Conservation (phyloP, 2,329 filamentous ascomycete species). For the Penicillium sumatraense region DNA sequence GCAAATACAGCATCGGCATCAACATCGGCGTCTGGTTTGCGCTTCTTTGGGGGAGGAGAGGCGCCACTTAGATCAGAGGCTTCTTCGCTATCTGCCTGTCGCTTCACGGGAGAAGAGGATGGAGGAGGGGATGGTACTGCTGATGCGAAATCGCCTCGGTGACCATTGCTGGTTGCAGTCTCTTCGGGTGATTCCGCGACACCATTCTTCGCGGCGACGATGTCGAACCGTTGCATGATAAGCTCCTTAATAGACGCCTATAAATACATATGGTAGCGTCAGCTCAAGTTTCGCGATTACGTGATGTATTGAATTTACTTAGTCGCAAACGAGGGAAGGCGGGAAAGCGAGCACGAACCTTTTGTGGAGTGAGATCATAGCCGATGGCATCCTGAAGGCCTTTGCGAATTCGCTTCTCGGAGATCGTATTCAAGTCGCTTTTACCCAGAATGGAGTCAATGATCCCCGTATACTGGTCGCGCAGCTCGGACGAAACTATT, state of each 20-base stretch:
- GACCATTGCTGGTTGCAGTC: conserved; percentile 40
- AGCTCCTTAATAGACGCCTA: conserved; percentile 72
- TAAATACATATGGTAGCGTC: background rate
- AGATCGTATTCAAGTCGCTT: conserved; percentile 67
- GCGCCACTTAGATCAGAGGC: conserved; percentile 43
- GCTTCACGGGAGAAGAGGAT: conserved; percentile 46
- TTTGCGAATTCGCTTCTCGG: conserved; percentile 68
- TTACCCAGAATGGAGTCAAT: conserved; percentile 66
- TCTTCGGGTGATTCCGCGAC: conserved; percentile 39
- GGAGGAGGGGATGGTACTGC: conserved; percentile 37
- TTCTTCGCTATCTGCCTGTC: conserved; percentile 47
- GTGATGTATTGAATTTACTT: background rate
- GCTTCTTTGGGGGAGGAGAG: conserved; percentile 62
- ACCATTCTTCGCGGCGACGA: conserved; percentile 57
- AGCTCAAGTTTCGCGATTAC: background rate
- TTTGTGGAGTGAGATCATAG: conserved; percentile 65
- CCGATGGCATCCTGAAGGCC: conserved; percentile 64
- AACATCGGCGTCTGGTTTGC: conserved; percentile 63
- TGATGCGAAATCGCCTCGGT: conserved; percentile 29
- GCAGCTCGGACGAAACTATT: conserved; percentile 55
- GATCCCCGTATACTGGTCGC: conserved; percentile 59
- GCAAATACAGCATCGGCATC: conserved; percentile 88
- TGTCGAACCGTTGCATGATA: conserved; percentile 76
- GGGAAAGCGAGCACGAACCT: conserved; percentile 56
- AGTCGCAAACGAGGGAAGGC: too few species aligned